A percentile compares a stretch with the other conserved stretches of the same genome.
These are phyloP conservation scores for Pythium grandisporangium DNA, from an alignment of 352 stramenopile genomes.

Conservation along the genomic window DNA sequence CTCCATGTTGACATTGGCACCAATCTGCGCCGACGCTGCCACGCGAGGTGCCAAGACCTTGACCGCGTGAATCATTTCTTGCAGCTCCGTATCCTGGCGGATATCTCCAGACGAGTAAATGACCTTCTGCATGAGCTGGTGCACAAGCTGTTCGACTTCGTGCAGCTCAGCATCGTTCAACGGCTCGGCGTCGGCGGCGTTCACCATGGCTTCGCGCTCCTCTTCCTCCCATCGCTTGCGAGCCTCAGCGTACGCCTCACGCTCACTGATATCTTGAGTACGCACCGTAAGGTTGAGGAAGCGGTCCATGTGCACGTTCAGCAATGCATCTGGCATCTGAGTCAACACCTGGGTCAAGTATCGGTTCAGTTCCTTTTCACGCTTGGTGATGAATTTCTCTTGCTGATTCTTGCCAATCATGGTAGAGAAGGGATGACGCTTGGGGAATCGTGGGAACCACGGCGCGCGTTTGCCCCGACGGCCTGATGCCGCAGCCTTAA, in stretches of 20 bases:
- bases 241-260: slow-evolving; percentile 81
- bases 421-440: slow-evolving; percentile 85
- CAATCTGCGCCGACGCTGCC: slow-evolving; percentile 76
- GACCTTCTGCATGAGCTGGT: slow-evolving; percentile 84
- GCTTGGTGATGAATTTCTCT: slow-evolving; percentile 88
- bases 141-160: slow-evolving; percentile 84
- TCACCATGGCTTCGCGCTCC: slow-evolving; percentile 78
- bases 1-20: slow-evolving; percentile 83
- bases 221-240: slow-evolving; percentile 85
- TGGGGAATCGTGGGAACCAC: slow-evolving; percentile 86
- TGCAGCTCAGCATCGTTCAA: slow-evolving; percentile 84
- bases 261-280: slow-evolving; percentile 82
- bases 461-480: slow-evolving; percentile 78
- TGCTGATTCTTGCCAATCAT: slow-evolving; percentile 89
- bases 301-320: slow-evolving; percentile 86
- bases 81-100: slow-evolving; percentile 79
- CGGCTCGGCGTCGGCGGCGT: slow-evolving; percentile 75
- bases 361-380: slow-evolving; percentile 87
- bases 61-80: slow-evolving; percentile 87
- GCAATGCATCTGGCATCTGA: slow-evolving; percentile 82
- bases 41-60: slow-evolving; percentile 83
- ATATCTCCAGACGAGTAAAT: slow-evolving; percentile 83
- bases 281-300: slow-evolving; percentile 86
- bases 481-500: slow-evolving; percentile 77
- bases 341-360: slow-evolving; percentile 89